A percentile compares a stretch with the other conserved stretches of the same genome.
Evolutionary conservation across 2,329 filamentous ascomycete species (phyloP).

Genomic region (Aspergillus uvarum): DNA sequence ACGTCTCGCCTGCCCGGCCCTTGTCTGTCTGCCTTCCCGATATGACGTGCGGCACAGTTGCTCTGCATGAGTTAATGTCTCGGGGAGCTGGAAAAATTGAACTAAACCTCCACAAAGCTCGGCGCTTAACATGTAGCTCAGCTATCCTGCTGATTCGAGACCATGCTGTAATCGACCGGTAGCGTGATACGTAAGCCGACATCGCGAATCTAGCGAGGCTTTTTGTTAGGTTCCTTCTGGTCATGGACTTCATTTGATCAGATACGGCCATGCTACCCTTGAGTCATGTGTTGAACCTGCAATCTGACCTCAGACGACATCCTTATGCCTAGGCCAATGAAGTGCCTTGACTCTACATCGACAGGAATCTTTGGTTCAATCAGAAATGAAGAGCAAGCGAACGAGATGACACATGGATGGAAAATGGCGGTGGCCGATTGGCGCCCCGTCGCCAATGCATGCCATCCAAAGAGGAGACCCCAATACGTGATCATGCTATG

Average conservation of each 20-base stretch:
- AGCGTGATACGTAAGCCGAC: no score
- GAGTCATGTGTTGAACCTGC: background rate
- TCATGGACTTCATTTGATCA: background rate
- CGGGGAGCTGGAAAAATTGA: background rate
- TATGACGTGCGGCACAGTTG: slow-evolving; percentile 20
- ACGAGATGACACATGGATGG: background rate
- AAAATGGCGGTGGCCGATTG: background rate
- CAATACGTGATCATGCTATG: background rate
- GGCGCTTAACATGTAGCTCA: background rate
- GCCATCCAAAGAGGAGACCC: background rate
- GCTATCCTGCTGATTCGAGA: no score
- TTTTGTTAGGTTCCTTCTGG: no score
- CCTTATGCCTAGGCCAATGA: no score
- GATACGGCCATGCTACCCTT: background rate
- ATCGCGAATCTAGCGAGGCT: no score
- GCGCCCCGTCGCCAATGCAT: background rate
- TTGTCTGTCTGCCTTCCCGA: slow-evolving; percentile 7
- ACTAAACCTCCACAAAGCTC: background rate
- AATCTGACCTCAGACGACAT: background rate
- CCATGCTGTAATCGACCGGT: no score
- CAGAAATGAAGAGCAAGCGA: background rate
- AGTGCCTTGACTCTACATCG: no score
- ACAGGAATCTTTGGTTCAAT: background rate
- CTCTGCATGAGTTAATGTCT: slow-evolving; percentile 10
- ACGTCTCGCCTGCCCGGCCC: background rate